Conservation (phyloP, 805 yeast species). For the Nakazawaea siamensis region DNA sequence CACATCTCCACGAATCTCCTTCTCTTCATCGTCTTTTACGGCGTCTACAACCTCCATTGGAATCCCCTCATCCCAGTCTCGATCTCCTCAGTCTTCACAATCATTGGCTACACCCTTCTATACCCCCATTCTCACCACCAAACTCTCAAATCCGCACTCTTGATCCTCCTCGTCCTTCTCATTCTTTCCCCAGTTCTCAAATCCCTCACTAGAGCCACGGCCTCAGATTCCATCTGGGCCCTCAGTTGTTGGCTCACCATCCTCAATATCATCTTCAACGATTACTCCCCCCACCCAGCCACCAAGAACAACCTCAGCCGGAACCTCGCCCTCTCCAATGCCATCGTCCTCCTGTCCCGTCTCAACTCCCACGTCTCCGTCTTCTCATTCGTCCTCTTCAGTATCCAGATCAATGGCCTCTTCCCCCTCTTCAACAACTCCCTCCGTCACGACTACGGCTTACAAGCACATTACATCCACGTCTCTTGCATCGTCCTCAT, state of each 20-base stretch:
- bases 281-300: constrained; percentile 39
- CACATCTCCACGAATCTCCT: constrained; percentile 59
- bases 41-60: constrained; percentile 44
- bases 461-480: constrained; percentile 24
- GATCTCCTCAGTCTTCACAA: constrained; percentile 20
- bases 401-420: constrained; percentile 63
- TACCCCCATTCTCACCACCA: constrained; percentile 16
- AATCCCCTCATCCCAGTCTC: constrained; percentile 36
- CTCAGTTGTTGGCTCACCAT: constrained; percentile 72
- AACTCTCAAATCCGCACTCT: constrained; percentile 53
- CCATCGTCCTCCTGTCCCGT: constrained; percentile 87
- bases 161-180: constrained; percentile 63
- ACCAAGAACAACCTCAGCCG: constrained; percentile 49
- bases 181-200: constrained; percentile 85
- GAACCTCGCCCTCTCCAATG: constrained; percentile 76
- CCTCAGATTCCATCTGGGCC: constrained; percentile 95
- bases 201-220: constrained; percentile 79
- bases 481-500: constrained; percentile 18
- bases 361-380: constrained; percentile 66
- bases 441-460: constrained; percentile 34
- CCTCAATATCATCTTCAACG: constrained; percentile 58
- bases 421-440: constrained; percentile 64
- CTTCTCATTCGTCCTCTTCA: constrained; percentile 71
- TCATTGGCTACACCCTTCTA: no score
- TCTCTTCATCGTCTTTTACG: constrained; percentile 62